Evolutionary conservation across 2,329 filamentous ascomycete genomes (phyloP), one percentile per base, ranked within the genome.

Genomic region (Sporothrix schenckii): DNA sequence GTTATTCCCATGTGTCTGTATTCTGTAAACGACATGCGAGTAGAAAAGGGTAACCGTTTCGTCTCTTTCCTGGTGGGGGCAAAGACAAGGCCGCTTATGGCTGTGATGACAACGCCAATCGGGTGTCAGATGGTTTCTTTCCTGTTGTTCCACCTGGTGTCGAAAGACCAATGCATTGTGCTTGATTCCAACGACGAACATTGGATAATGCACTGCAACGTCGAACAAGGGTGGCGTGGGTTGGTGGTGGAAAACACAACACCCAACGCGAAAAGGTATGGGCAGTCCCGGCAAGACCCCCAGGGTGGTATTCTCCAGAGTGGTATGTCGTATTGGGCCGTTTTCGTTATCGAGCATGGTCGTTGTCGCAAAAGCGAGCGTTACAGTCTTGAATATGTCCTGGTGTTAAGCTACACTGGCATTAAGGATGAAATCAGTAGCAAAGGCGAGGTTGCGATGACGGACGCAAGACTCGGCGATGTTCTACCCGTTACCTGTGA

Each of bases 141-240:
- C 11, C 16, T 19, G 9, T 27, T 60, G 30, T 39, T 41, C 34
- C 9, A 27, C 14, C 27, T 30, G 27, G 27, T 61, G 58, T 61
- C 39, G 58, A 61, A 61, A 24, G 58, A 47, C 2, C 14, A 21
- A 24, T 24, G 44, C 30, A n/a, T 65, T 44, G 61, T 65, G 44
- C 10, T 24, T 49, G 44, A 50, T 50, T 65, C 41, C 44, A 50
- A 50, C 47, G 44, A 44, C 58, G 39, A 65, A 34, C 24, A 65
- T 50, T 65, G 16, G 61, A 50, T 16, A 65, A 65, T 65, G 61
- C 44, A 9, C 44, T 65, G 61, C 24, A 65, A 50, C 61, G 27
- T 65, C 61, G 41, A 44, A 21, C 60, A 34, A 30, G 60, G 41
- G 24, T 34, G 60, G 44, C 27, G 19, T 21, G 19, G 16, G n/a